Base-by-base conservation (phyloP, 768 basidiomycete genomes). In the Rhodosporidiobolus sp. region DNA sequence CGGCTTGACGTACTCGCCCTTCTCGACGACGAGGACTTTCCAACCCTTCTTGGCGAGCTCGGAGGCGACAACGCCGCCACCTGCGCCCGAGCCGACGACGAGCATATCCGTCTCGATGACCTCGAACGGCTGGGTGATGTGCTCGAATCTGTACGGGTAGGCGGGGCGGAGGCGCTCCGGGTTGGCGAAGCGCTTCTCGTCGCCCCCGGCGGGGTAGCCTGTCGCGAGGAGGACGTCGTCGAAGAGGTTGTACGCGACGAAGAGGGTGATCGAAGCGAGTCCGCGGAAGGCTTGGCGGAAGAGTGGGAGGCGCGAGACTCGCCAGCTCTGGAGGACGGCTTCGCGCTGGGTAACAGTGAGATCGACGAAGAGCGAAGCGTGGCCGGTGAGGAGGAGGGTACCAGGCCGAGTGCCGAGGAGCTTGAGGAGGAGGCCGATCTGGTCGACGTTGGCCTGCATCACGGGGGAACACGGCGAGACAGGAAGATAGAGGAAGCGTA, bases 81-180 rank as follows among this genome's bases (percentile, higher is more conserved):
- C 77, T 0, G 77, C 73, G 4, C 77, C 77, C 6, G 76, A 75
- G 0, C 77, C 77, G 57, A 78, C 65, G 62, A 78, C 65, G 38
- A 78, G 67, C 55, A 77, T 63, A 52, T 78, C 76, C 19, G 77
- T 77, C 28, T 78, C 67, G 70, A 77, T 35, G 52, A 67, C 60
- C 45, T 66, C 30, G 48, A 28, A 48, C 3, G 64, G 65, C 4
- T 34, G 17, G 6, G 34, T 20, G 68, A 73, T 60, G 17, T 16
- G 35, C 62, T 72, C 68, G 26, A 76, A 69, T 43, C 28, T 19
- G 71, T 61, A 76, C 1, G 64, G 57, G 62, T 60, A 55, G 57
- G 69, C 68, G 17, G 34, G 20, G 45, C 67, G 66, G 17, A 58
- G 55, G 3, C 66, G 63, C 16, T n/a, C n/a, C 9, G 64, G 50